Evolutionary conservation across 225 moss, liverwort and hornwort species (phyloP).

Genomic region (Pleurozium schreberi): DNA sequence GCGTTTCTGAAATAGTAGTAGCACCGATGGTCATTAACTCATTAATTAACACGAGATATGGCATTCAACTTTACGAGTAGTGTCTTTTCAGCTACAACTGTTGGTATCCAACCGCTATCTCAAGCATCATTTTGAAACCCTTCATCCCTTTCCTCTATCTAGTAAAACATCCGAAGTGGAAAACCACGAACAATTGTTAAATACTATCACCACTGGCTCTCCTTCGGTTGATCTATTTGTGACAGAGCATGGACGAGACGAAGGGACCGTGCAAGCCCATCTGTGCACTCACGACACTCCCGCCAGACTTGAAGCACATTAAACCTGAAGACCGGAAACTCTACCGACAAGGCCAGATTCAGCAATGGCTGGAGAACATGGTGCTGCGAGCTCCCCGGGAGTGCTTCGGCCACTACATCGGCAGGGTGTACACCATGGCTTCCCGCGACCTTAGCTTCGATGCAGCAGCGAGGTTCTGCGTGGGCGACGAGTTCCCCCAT

Average conservation of each 20-base stretch:
- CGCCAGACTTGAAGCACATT: constrained; percentile 18
- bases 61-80: neutral
- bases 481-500: constrained; percentile 36
- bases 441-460: constrained; percentile 14
- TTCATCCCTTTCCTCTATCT: neutral
- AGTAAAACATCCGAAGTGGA: neutral
- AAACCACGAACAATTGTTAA: neutral
- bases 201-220: neutral
- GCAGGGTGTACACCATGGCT: constrained; percentile 13
- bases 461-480: neutral
- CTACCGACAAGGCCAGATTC: constrained; percentile 19
- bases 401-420: constrained; percentile 46
- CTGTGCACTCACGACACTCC: neutral
- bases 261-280: neutral
- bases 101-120: constrained; percentile 11
- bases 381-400: constrained; percentile 11
- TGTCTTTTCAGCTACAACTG: neutral
- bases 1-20: neutral
- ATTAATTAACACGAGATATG: neutral
- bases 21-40: neutral
- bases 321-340: constrained; percentile 5
- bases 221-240: neutral
- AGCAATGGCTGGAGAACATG: constrained; percentile 28
- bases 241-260: neutral
- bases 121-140: neutral